phyloP scores from a whole-genome alignment of 345 rosid genomes.

The Raphanus sativus region DNA sequence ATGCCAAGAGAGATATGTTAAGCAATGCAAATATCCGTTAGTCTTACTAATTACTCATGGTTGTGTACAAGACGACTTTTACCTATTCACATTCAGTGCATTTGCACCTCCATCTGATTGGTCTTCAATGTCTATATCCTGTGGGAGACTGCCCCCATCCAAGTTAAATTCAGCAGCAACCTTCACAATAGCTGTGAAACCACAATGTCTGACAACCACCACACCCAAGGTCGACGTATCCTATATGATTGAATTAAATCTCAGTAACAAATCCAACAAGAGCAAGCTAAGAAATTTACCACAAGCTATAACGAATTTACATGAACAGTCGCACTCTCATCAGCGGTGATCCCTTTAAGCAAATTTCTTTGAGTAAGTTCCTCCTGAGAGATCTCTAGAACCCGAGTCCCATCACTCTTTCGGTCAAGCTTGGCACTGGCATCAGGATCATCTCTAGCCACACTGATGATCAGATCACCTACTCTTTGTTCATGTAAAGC shows the following conservation, averaged over 20 bases:
- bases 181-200: constrained; percentile 74
- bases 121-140: constrained; percentile 75
- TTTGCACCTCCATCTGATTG: constrained; percentile 95
- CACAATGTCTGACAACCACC: constrained; percentile 88
- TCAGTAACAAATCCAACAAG: constrained; percentile 38
- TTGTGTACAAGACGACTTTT: neutral
- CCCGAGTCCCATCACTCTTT: constrained; percentile 65
- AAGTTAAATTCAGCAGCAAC: constrained; percentile 59
- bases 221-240: constrained; percentile 91
- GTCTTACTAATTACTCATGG: too few relatives aligned
- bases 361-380: constrained; percentile 72
- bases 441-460: constrained; percentile 68
- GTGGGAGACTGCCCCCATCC: constrained; percentile 51
- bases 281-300: constrained; percentile 32
- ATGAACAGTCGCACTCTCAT: constrained; percentile 92
- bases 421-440: constrained; percentile 65
- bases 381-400: constrained; percentile 59
- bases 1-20: constrained; percentile 7
- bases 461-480: constrained; percentile 71
- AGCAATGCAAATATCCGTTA: constrained; percentile 4
- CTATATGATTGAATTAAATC: constrained; percentile 44
- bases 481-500: constrained; percentile 54
- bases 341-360: constrained; percentile 93
- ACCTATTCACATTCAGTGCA: constrained; percentile 90
- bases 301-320: constrained; percentile 49